Evolutionary conservation across 2,329 filamentous ascomycete species (phyloP).

Genomic region (Hypoxylon rubiginosum): DNA sequence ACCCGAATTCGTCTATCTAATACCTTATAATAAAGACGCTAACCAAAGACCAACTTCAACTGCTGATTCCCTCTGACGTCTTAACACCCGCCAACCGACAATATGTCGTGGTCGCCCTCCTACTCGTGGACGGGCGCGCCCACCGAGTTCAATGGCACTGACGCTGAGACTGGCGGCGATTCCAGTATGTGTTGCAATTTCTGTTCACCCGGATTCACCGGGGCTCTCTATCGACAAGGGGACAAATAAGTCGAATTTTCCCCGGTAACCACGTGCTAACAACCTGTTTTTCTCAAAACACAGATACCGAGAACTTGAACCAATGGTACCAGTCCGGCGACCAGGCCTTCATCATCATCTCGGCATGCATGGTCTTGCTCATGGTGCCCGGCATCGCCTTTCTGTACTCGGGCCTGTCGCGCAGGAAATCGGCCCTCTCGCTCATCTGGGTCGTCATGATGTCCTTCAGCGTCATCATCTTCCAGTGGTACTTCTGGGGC

Average conservation of each 20-base stretch:
- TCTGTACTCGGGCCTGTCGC: slow-evolving; percentile 96
- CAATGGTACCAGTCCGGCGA: slow-evolving; percentile 95
- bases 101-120: slow-evolving; percentile 65
- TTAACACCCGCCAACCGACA: slow-evolving; percentile 32
- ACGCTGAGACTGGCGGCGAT: slow-evolving; percentile 78
- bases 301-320: slow-evolving; percentile 89
- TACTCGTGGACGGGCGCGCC: slow-evolving; percentile 71
- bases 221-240: background rate
- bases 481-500: slow-evolving; percentile 99
- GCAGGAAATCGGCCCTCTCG: slow-evolving; percentile 95
- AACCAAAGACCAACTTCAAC: background rate
- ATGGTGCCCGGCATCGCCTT: slow-evolving; percentile 98
- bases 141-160: slow-evolving; percentile 72
- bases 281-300: slow-evolving; percentile 60
- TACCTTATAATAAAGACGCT: background rate
- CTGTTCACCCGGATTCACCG: background rate
- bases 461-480: slow-evolving; percentile 88
- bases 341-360: slow-evolving; percentile 91
- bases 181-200: slow-evolving; percentile 71
- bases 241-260: background rate
- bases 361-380: slow-evolving; percentile 91
- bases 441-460: slow-evolving; percentile 99
- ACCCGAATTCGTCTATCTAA: background rate
- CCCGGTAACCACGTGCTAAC: slow-evolving; percentile 30
- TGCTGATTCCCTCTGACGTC: slow-evolving; percentile 1